Base-by-base conservation (phyloP, 2,329 filamentous ascomycete species). In the Cadophora luteo-olivacea region DNA sequence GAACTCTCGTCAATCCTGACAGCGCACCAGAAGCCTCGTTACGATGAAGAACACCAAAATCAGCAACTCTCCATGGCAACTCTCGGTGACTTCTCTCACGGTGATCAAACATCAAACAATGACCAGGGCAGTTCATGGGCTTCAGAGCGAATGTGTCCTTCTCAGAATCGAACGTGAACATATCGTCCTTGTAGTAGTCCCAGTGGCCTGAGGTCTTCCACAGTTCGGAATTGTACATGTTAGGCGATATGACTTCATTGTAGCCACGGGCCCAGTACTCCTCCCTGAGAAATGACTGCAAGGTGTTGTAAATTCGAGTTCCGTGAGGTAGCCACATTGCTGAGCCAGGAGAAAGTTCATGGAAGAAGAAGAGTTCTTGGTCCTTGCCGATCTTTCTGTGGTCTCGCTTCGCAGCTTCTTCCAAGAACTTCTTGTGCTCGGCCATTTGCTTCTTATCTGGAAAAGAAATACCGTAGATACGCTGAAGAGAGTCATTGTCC, bases 51-150 rank as follows among this genome's bases (percentile, higher is more conserved):
- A 97, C 92, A 80, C 95, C 95, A 80, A 98, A 98, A 79, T 99
- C 96, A 63, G 96, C 95, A 82, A 97, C 92, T 77, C 96, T 88
- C 82, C 97, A 91, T 33, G 96, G 96, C 68, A 99, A 84, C 75
- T 98, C 94, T 76, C 92, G 86, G 81, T 98, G 97, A 80, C 91
- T 96, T 76, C 93, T 88, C 77, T 93, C 92, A 65, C 92, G 88
- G 80, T 95, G 91, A 61, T 87, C 88, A 80, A 97, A 97, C 77
- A 97, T 91, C 73, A 96, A 83, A 81, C 92, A 97, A 81, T 98
- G 95, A 33, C 94, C 94, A 4, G 96, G 96, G 82, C 96, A 99
- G 83, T 98, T 98, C 96, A 98, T 98, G 33, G 95, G 95, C 83
- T 98, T 98, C 63, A 98, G 83, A 19, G 90, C 94, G 84, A 91